Evolutionary conservation across 1,284 basidiomycete genomes (phyloP).

Genomic region (Puccinia coronata): DNA sequence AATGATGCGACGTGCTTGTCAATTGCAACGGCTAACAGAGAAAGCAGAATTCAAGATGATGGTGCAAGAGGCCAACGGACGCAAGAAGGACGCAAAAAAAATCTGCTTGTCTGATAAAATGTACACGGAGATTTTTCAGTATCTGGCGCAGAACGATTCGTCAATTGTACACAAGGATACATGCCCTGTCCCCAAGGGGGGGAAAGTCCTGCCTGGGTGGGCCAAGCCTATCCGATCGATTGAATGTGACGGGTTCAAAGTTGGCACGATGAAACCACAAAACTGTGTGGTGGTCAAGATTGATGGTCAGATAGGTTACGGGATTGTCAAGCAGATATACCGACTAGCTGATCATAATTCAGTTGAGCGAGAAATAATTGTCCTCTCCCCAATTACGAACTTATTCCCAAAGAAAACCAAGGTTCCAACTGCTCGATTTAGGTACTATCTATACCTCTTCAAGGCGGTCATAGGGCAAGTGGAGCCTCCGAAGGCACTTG

Average conservation of each 20-base stretch:
- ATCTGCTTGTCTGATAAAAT: not conserved
- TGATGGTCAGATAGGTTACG: not conserved
- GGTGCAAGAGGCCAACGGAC: not conserved
- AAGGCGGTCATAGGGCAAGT: not conserved
- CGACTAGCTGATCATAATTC: not conserved
- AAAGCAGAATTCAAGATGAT: no score
- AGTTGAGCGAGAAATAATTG: not conserved
- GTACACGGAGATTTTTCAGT: not conserved
- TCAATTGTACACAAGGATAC: not conserved
- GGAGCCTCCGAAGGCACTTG: not conserved
- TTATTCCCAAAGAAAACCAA: not conserved
- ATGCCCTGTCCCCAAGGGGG: not conserved
- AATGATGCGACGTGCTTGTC: slow-evolving; percentile 2
- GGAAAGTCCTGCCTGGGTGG: not conserved
- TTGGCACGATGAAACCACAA: slow-evolving; percentile 7
- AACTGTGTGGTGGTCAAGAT: slow-evolving; percentile 18
- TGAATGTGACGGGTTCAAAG: not conserved
- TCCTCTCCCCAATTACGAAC: slow-evolving; percentile 2
- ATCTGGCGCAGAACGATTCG: not conserved
- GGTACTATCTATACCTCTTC: slow-evolving; percentile 5
- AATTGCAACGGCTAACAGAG: not conserved
- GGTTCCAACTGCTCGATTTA: not conserved
- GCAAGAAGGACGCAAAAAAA: not conserved
- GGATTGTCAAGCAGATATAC: not conserved
- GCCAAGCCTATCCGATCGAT: not conserved